Evolutionary conservation across 2,329 filamentous ascomycete genomes (phyloP).

Genomic region (Immersiporthe knoxdaviesiana): DNA sequence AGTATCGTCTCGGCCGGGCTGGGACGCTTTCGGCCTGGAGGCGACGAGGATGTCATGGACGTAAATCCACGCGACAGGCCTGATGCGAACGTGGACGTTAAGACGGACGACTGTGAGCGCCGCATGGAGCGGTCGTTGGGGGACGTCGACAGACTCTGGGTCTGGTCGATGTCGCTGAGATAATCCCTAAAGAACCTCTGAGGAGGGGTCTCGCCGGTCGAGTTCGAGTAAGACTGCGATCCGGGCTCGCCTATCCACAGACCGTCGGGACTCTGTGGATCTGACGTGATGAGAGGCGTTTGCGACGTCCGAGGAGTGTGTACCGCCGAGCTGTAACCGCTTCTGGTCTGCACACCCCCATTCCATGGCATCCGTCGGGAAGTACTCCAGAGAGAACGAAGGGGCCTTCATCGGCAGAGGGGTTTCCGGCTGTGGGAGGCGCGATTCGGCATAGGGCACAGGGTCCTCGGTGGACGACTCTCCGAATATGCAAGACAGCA

Average conservation of each 20-base stretch:
- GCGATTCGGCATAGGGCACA: slow-evolving; percentile 60
- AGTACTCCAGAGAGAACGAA: slow-evolving; percentile 69
- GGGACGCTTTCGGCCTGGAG: slow-evolving; percentile 54
- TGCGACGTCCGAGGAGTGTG: slow-evolving; percentile 62
- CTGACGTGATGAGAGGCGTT: slow-evolving; percentile 58
- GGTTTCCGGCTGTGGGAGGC: slow-evolving; percentile 61
- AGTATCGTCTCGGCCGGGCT: slow-evolving; percentile 66
- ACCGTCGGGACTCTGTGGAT: slow-evolving; percentile 59
- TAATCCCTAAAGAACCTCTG: slow-evolving; percentile 51
- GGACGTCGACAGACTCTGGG: slow-evolving; percentile 61
- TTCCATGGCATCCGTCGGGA: slow-evolving; percentile 59
- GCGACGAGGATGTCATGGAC: slow-evolving; percentile 46
- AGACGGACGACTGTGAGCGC: slow-evolving; percentile 57
- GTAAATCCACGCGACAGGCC: slow-evolving; percentile 55
- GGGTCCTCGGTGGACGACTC: slow-evolving; percentile 60
- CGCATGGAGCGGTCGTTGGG: slow-evolving; percentile 57
- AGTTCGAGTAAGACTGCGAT: slow-evolving; percentile 64
- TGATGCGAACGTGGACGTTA: slow-evolving; percentile 59
- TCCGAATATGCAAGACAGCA: slow-evolving; percentile 71
- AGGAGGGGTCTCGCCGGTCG: slow-evolving; percentile 65
- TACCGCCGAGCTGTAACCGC: slow-evolving; percentile 56
- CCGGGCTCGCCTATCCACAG: slow-evolving; percentile 57
- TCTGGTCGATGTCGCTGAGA: slow-evolving; percentile 49
- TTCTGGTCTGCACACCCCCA: slow-evolving; percentile 58
- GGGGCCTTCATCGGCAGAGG: slow-evolving; percentile 68